Base-by-base conservation (phyloP, 108 stramenopile genomes). In the Pseudonitzschia delicatissima region DNA sequence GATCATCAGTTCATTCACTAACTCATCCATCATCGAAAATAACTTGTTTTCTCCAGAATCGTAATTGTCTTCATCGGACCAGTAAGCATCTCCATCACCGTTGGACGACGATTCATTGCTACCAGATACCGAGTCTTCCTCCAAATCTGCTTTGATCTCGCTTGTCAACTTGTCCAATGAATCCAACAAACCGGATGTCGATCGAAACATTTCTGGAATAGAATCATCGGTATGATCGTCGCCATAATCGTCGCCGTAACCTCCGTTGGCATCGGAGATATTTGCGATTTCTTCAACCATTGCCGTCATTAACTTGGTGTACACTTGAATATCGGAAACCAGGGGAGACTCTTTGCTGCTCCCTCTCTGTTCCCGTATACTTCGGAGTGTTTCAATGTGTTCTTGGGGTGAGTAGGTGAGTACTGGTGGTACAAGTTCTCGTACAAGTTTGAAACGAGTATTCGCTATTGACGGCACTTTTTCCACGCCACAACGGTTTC, bases 31-130 rank as follows among this genome's bases (percentile, higher is more conserved):
- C 55, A 57, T 57, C 4, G 29, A 33, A 17, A 57, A 57, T 9
- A 57, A 26, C n/a, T 57, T 57, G 8, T 21, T 57, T 33, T 57
- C 55, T 31, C 55, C 55, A 4, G 55, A 57, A 57, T 57, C 55
- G 32, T 25, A 28, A n/a, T 57, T 28, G 18, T 57, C 55, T 17
- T 57, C 55, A 28, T 57, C 55, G n/a, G 29, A 31, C n/a, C n/a
- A n/a, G 47, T 48, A 48, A 6, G 47, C 9, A n/a, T n/a, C n/a
- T n/a, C n/a, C n/a, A 2, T 48, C 47, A 8, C 23, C 47, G 20
- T 48, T 48, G 47, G 21, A 9, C 4, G 47, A 23, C 6, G 47
- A 48, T 8, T 8, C 47, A 7, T 48, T 48, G 7, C 47, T 48
- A 48, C 47, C 47, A 6, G 20, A 23, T 2, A 48, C 20, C 7